Evolutionary conservation across 345 rosid species (phyloP).

Genomic region (Salix caprea): DNA sequence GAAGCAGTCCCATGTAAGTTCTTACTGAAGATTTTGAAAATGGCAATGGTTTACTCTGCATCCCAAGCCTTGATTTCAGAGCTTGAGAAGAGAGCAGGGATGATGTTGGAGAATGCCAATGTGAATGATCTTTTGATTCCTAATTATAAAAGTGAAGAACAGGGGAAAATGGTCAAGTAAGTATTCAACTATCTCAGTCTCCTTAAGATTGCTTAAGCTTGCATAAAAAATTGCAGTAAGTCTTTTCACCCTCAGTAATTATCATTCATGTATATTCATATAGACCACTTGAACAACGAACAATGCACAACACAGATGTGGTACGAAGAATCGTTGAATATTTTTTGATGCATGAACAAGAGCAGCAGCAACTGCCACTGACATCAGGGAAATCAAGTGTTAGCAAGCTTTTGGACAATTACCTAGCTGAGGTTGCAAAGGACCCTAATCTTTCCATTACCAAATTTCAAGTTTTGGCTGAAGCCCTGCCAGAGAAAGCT

Average conservation of each 20-base stretch:
- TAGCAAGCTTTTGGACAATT: slow-evolving; percentile 70
- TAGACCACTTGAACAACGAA: slow-evolving; percentile 51
- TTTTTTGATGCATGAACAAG: slow-evolving; percentile 73
- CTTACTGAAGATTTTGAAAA: slow-evolving; percentile 64
- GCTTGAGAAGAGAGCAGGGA: slow-evolving; percentile 68
- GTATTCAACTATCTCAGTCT: slow-evolving; percentile 21
- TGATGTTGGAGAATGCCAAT: slow-evolving; percentile 56
- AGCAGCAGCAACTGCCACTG: slow-evolving; percentile 42
- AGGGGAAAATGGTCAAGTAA: slow-evolving; percentile 41
- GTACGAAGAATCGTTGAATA: slow-evolving; percentile 73
- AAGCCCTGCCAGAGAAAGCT: slow-evolving; percentile 59
- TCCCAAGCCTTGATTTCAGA: slow-evolving; percentile 73
- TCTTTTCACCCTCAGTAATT: not conserved
- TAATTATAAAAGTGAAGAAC: slow-evolving; percentile 52
- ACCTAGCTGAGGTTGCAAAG: slow-evolving; percentile 68
- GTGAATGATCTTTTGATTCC: slow-evolving; percentile 79
- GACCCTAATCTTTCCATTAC: slow-evolving; percentile 70
- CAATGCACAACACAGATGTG: slow-evolving; percentile 58
- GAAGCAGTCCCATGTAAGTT: slow-evolving; percentile 69
- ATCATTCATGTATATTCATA: slow-evolving; percentile 11
- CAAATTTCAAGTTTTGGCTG: slow-evolving; percentile 79
- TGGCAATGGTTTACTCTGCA: slow-evolving; percentile 59
- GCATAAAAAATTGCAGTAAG: not conserved
- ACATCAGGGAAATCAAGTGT: slow-evolving; percentile 47
- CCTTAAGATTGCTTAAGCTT: slow-evolving; percentile 6